These are phyloP conservation scores for Pichia nakasei DNA, from an alignment of 805 yeast genomes.

Conservation along the genomic window DNA sequence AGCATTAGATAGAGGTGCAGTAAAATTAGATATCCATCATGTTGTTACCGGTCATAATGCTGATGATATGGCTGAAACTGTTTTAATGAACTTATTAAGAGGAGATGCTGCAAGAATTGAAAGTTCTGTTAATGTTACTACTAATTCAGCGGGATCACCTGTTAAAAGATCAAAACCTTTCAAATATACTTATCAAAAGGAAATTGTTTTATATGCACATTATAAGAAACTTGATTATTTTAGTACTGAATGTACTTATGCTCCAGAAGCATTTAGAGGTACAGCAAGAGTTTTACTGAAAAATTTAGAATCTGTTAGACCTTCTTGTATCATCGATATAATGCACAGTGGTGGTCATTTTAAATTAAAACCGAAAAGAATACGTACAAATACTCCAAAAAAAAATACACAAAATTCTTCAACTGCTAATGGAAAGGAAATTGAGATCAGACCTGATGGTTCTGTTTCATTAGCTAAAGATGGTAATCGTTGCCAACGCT, in stretches of 20 bases:
- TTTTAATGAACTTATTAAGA: slow-evolving; percentile 83
- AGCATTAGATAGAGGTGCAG: slow-evolving; percentile 94
- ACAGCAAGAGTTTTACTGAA: slow-evolving; percentile 91
- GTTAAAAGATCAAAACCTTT: slow-evolving; percentile 92
- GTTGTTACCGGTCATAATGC: slow-evolving; percentile 99
- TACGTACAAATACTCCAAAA: slow-evolving; percentile 21
- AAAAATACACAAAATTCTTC: slow-evolving; percentile 31
- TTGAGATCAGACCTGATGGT: slow-evolving; percentile 54
- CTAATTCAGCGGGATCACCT: slow-evolving; percentile 77
- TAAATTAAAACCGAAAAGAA: slow-evolving; percentile 50
- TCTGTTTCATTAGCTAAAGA: slow-evolving; percentile 40
- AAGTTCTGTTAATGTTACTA: slow-evolving; percentile 76
- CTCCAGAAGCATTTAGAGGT: slow-evolving; percentile 98
- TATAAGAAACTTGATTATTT: slow-evolving; percentile 91
- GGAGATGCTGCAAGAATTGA: slow-evolving; percentile 96
- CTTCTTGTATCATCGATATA: slow-evolving; percentile 88
- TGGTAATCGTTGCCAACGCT: slow-evolving; percentile 73
- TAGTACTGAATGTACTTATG: slow-evolving; percentile 95
- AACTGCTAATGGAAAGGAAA: slow-evolving; percentile 30
- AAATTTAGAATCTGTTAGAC: slow-evolving; percentile 81
- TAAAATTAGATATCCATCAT: slow-evolving; percentile 73
- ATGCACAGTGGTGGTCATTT: slow-evolving; percentile 90
- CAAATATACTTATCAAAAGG: slow-evolving; percentile 93
- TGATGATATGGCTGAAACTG: slow-evolving; percentile 98
- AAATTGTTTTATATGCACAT: slow-evolving; percentile 94